A percentile compares a stretch with the other conserved stretches of the same genome.
Conservation (phyloP, 169 alveolate species). For the Eimeria brunetti region DNA sequence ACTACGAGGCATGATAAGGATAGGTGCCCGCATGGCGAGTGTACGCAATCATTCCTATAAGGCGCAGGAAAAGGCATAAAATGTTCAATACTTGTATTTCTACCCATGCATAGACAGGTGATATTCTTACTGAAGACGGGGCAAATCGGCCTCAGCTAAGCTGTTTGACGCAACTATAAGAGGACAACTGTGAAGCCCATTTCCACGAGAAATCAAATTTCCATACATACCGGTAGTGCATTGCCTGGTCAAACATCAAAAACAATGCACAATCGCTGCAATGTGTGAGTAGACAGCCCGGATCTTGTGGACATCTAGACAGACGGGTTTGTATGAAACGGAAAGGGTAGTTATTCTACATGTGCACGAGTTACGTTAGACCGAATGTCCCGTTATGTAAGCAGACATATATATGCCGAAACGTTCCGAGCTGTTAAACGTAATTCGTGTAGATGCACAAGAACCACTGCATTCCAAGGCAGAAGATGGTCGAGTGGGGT, state of each 20-base stretch:
- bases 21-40: not conserved
- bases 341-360: too few relatives aligned
- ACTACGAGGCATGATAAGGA: not conserved
- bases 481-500: not conserved
- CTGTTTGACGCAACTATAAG: constrained; percentile 37
- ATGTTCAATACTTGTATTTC: too few relatives aligned
- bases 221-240: constrained; percentile 44
- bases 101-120: not conserved
- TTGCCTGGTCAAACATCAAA: constrained; percentile 33
- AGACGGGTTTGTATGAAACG: not conserved
- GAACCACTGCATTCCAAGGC: not conserved
- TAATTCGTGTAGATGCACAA: not conserved
- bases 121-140: constrained; percentile 47
- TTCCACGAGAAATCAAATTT: not conserved
- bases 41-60: not conserved
- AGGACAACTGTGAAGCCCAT: not conserved
- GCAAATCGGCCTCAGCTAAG: constrained; percentile 49
- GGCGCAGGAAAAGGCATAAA: too few relatives aligned
- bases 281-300: not conserved
- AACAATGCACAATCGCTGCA: not conserved
- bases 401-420: not conserved
- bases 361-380: too few relatives aligned
- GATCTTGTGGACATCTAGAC: not conserved
- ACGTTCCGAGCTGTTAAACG: not conserved
- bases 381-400: too few relatives aligned